These are phyloP conservation scores for Aspergillus fischeri DNA, from an alignment of 2,329 filamentous ascomycete genomes.

Conservation along the genomic window DNA sequence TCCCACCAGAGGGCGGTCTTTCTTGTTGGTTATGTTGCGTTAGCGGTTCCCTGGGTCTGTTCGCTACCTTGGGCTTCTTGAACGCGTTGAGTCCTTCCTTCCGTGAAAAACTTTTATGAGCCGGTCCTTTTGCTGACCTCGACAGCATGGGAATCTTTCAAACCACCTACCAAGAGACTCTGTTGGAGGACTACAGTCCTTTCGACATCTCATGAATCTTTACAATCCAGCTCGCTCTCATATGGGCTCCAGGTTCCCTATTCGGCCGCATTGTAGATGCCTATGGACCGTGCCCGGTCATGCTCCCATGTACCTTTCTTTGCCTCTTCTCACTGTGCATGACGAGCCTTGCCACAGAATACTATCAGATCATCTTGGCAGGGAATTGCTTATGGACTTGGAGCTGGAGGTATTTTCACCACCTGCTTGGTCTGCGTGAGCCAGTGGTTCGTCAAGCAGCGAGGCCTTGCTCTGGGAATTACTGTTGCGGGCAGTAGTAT, in stretches of 20 bases:
- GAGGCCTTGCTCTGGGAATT: constrained; percentile 13
- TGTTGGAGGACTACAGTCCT: constrained; percentile 36
- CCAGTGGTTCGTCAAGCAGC: constrained; percentile 15
- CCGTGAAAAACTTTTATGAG: neutral
- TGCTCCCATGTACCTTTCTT: constrained; percentile 11
- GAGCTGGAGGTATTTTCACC: constrained; percentile 14
- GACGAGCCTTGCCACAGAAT: constrained; percentile 12
- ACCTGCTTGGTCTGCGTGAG: constrained; percentile 13
- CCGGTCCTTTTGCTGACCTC: constrained; percentile 19
- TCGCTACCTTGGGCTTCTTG: constrained; percentile 26
- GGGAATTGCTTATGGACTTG: constrained; percentile 14
- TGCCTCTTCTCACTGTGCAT: constrained; percentile 13
- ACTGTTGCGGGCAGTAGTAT: constrained; percentile 8
- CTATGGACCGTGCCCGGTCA: constrained; percentile 8
- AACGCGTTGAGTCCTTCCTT: constrained; percentile 7
- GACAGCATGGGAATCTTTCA: constrained; percentile 42
- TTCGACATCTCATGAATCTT: constrained; percentile 45
- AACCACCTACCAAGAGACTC: constrained; percentile 41
- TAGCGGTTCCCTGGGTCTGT: constrained; percentile 27
- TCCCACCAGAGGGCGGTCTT: constrained; percentile 29
- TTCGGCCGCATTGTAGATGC: constrained; percentile 12
- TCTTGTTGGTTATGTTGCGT: constrained; percentile 31
- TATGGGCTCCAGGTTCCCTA: constrained; percentile 23
- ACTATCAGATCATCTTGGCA: constrained; percentile 16
- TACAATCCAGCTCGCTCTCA: constrained; percentile 44